These are phyloP conservation scores for Leucocoprinus birnbaumii DNA, from an alignment of 768 basidiomycete species.

Conservation along the genomic window DNA sequence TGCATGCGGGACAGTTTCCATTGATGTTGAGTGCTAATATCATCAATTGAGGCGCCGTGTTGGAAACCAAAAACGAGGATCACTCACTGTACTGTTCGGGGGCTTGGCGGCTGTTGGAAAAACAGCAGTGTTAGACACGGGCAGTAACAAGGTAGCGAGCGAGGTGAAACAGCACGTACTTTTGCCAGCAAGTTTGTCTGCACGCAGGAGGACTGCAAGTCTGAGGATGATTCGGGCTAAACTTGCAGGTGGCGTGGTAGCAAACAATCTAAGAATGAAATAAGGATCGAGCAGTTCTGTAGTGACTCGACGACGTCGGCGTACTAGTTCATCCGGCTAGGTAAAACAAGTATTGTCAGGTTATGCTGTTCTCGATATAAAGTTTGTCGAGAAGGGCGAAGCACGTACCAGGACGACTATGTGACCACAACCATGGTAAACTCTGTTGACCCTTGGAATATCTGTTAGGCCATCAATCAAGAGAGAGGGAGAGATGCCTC, in stretches of 20 bases:
- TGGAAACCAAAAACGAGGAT: background rate
- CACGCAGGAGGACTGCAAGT: slow-evolving; percentile 7
- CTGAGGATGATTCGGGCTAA: slow-evolving; percentile 10
- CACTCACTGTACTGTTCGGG: slow-evolving; percentile 11
- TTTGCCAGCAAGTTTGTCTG: slow-evolving; percentile 9
- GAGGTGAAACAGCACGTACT: background rate
- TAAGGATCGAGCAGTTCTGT: background rate
- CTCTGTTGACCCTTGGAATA: background rate
- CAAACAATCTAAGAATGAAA: slow-evolving; percentile 4
- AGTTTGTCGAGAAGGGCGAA: no score
- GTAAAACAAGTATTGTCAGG: background rate
- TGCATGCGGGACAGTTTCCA: slow-evolving; percentile 4
- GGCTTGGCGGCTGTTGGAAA: background rate
- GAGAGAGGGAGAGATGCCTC: no score
- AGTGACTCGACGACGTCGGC: background rate
- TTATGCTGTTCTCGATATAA: background rate
- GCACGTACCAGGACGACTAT: background rate
- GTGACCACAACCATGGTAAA: background rate
- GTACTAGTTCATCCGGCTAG: slow-evolving; percentile 1
- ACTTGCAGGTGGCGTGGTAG: slow-evolving; percentile 7
- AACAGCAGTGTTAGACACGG: background rate
- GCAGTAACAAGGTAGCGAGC: background rate
- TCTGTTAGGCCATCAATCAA: background rate
- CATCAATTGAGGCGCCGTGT: background rate
- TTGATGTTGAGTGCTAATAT: background rate